Conservation (phyloP, 2,329 filamentous ascomycete species). For the Blumeriella jaapii region DNA sequence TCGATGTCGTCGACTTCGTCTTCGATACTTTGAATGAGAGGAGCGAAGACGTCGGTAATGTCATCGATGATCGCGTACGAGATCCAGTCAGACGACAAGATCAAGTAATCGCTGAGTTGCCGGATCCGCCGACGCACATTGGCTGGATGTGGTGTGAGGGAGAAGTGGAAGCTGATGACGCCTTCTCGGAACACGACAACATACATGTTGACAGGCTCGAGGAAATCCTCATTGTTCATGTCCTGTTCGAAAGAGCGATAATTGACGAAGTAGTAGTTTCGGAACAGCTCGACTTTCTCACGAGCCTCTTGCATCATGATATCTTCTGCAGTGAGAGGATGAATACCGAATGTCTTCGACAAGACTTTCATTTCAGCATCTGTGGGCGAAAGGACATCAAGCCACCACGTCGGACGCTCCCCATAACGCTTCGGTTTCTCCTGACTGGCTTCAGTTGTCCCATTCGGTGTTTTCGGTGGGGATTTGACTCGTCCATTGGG, state of each 20-base stretch:
- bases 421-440: conserved; percentile 49
- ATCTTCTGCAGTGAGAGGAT: conserved; percentile 89
- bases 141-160: conserved; percentile 87
- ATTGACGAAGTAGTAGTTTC: conserved; percentile 97
- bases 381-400: conserved; percentile 83
- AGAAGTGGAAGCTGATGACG: conserved; percentile 93
- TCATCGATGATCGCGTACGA: conserved; percentile 97
- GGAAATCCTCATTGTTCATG: conserved; percentile 72
- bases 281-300: conserved; percentile 95
- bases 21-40: conserved; percentile 85
- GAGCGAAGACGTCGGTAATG: conserved; percentile 92
- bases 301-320: conserved; percentile 96
- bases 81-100: conserved; percentile 93
- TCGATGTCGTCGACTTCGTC: conserved; percentile 97
- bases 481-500: conserved; percentile 17
- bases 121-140: conserved; percentile 91
- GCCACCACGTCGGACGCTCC: conserved; percentile 89
- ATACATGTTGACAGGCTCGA: conserved; percentile 96
- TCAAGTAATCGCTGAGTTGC: conserved; percentile 86
- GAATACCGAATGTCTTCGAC: conserved; percentile 86
- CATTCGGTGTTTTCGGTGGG: conserved; percentile 28
- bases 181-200: conserved; percentile 94
- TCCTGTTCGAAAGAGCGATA: conserved; percentile 98
- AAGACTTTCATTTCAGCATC: conserved; percentile 93
- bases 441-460: conserved; percentile 4